Conservation (phyloP, 2,329 filamentous ascomycete genomes). For the Ramularia endophylla region DNA sequence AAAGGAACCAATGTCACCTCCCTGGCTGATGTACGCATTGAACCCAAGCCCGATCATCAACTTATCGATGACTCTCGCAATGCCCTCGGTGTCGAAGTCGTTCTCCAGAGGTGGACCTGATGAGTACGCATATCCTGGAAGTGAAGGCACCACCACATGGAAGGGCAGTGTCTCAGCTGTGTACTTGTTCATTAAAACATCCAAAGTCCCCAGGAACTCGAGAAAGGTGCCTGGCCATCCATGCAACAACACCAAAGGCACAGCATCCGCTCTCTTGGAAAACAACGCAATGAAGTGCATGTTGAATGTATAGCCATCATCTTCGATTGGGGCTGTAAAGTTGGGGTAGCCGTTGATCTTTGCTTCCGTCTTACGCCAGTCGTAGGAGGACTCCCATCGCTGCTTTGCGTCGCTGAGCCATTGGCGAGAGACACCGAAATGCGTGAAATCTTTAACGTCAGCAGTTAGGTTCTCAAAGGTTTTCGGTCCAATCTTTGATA, state of each 20-base stretch:
- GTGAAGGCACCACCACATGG: conserved; percentile 51
- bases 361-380: conserved; percentile 43
- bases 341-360: conserved; percentile 48
- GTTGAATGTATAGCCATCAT: conserved; percentile 32
- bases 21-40: conserved; percentile 49
- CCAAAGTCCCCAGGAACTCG: conserved; percentile 51
- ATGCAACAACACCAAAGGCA: conserved; percentile 49
- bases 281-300: conserved; percentile 54
- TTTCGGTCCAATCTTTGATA: conserved; percentile 43
- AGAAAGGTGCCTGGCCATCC: conserved; percentile 51
- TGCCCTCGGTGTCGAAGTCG: conserved; percentile 38
- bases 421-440: conserved; percentile 40
- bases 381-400: conserved; percentile 41
- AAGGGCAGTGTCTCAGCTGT: conserved; percentile 48
- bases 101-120: conserved; percentile 42
- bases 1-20: conserved; percentile 51
- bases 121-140: conserved; percentile 51
- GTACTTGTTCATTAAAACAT: conserved; percentile 44
- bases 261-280: conserved; percentile 43
- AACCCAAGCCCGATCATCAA: conserved; percentile 52
- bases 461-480: conserved; percentile 45
- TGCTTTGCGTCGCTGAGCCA: conserved; percentile 40
- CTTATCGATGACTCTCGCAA: conserved; percentile 43
- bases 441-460: conserved; percentile 29
- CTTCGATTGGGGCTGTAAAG: conserved; percentile 40